Conservation (phyloP, 129 eudicot species). For the Helichrysum umbraculigerum region DNA sequence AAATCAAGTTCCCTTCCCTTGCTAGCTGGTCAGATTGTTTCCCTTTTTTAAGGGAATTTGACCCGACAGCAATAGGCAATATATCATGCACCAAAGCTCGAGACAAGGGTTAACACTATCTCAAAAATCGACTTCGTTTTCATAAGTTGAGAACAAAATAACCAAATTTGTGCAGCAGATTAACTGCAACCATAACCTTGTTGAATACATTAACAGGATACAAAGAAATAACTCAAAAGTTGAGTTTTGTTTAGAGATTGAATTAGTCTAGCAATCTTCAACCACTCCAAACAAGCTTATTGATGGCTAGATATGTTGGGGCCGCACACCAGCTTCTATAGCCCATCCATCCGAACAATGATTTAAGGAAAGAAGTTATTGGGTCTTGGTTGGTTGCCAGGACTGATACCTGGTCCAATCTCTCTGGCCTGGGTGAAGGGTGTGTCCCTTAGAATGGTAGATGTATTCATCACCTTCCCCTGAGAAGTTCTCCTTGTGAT, state of each 20-base stretch:
- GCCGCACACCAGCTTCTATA: neutral
- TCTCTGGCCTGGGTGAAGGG: conserved; percentile 90
- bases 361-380: conserved; percentile 10
- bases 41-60: too few species aligned
- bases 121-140: neutral
- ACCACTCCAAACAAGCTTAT: conserved; percentile 9
- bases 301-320: conserved; percentile 1
- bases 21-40: neutral
- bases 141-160: neutral
- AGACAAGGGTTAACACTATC: neutral
- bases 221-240: conserved; percentile 9
- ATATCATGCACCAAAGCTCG: too few species aligned
- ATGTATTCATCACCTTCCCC: conserved; percentile 95
- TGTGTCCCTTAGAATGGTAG: conserved; percentile 94
- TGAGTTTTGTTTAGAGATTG: neutral
- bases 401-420: conserved; percentile 93
- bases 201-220: conserved; percentile 1
- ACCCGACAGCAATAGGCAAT: too few species aligned
- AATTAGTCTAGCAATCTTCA: neutral
- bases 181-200: neutral
- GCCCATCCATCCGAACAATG: neutral
- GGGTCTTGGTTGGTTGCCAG: conserved; percentile 85
- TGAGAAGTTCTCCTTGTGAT: conserved; percentile 88
- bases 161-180: neutral
- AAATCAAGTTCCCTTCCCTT: neutral